Conservation (phyloP, 805 yeast genomes). For the Kazachstania martiniae region DNA sequence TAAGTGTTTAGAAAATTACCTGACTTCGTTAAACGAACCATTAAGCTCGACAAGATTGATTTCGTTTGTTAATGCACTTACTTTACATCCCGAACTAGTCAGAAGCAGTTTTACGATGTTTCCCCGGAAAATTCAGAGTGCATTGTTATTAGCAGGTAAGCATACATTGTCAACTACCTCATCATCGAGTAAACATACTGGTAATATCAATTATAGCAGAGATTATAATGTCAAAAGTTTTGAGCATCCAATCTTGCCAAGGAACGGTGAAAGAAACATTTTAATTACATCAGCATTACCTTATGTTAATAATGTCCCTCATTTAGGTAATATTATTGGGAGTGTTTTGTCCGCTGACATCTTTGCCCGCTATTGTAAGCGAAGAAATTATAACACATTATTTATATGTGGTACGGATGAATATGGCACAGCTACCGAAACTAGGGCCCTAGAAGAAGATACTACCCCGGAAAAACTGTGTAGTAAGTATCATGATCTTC, state of each 20-base stretch:
- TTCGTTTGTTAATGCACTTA: slow-evolving; percentile 45
- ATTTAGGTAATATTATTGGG: slow-evolving; percentile 90
- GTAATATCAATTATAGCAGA: slow-evolving; percentile 20
- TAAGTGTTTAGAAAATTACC: slow-evolving; percentile 27
- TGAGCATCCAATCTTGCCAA: slow-evolving; percentile 45
- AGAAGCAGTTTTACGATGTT: slow-evolving; percentile 18
- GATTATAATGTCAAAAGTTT: slow-evolving; percentile 19
- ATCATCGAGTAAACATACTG: slow-evolving; percentile 30
- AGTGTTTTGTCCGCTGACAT: slow-evolving; percentile 91
- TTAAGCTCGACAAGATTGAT: slow-evolving; percentile 45
- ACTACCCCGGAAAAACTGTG: slow-evolving; percentile 81
- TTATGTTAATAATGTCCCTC: slow-evolving; percentile 95
- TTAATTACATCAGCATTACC: slow-evolving; percentile 93
- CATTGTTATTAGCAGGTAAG: slow-evolving; percentile 35
- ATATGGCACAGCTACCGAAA: slow-evolving; percentile 97
- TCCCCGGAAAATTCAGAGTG: slow-evolving; percentile 32
- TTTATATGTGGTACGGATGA: slow-evolving; percentile 95
- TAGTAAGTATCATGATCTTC: slow-evolving; percentile 78
- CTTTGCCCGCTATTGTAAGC: slow-evolving; percentile 77
- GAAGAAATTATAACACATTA: slow-evolving; percentile 76
- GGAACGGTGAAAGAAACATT: slow-evolving; percentile 60
- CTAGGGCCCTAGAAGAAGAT: slow-evolving; percentile 90
- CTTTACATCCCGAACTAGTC: slow-evolving; percentile 25
- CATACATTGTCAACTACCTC: slow-evolving; percentile 19
- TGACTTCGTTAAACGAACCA: slow-evolving; percentile 20